phyloP scores from a whole-genome alignment of 495 filamentous ascomycete genomes.

The Penicillium robsamsonii region DNA sequence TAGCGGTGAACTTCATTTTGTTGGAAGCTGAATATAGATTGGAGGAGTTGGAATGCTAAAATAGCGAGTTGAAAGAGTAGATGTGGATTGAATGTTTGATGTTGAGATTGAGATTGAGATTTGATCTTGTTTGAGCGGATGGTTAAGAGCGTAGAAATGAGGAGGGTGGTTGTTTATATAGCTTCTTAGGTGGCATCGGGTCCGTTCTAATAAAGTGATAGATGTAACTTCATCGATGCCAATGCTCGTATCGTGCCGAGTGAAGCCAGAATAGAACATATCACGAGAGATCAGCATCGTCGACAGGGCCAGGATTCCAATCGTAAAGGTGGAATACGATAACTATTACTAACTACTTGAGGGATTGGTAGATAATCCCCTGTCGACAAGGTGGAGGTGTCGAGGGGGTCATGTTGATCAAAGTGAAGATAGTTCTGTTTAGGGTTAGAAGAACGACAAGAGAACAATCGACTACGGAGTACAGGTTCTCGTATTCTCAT shows the following conservation, averaged over 20 bases:
- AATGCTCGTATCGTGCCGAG: slow-evolving; percentile 6
- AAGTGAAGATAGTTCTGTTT: neutral
- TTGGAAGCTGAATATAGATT: neutral
- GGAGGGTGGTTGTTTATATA: slow-evolving; percentile 1
- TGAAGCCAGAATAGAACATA: slow-evolving; percentile 3
- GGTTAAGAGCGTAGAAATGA: neutral
- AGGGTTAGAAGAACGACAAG: neutral
- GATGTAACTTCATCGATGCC: slow-evolving; percentile 8
- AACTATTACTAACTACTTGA: neutral
- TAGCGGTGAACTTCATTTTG: slow-evolving; percentile 14
- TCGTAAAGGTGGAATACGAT: slow-evolving; percentile 8
- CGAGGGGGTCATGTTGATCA: slow-evolving; percentile 1
- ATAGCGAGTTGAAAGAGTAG: neutral
- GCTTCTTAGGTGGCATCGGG: neutral
- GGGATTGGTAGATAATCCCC: neutral
- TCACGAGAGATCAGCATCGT: slow-evolving; percentile 6
- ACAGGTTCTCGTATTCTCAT: neutral
- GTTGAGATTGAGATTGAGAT: neutral
- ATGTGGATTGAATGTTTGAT: neutral
- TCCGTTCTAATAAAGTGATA: neutral
- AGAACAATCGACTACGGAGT: neutral
- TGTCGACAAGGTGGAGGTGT: neutral
- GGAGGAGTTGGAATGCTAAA: neutral
- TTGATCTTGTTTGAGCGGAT: slow-evolving; percentile 2
- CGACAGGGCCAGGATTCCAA: neutral